Evolutionary conservation across 352 stramenopile genomes (phyloP), one percentile per base, ranked within the genome.

Genomic region (Poterioochromonas sp.): DNA sequence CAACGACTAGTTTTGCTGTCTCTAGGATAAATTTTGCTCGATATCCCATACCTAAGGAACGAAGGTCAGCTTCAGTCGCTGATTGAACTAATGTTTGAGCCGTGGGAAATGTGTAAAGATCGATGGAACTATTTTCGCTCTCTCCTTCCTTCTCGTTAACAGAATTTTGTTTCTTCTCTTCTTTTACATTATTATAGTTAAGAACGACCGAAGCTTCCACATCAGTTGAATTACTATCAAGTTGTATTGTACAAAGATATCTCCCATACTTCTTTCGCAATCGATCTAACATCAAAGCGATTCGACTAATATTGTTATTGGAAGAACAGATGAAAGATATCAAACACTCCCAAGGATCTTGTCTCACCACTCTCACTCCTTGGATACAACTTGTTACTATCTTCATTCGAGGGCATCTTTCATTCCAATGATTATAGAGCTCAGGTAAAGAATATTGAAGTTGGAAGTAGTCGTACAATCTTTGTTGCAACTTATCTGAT

Each of bases 221-320:
- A 62, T 62, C 15, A 32, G 8, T 32, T 62, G 12, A 32, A 22
- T 32, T 20, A 51, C 18, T 20, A 51, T 18, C 8, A 8, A 74
- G 15, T 74, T 29, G 22, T 26, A 74, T 1, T 54, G 39, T 58
- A 70, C 80, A 86, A 73, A 95, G 69, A 26, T 84, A 85, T 70
- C 84, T 84, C 15, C 94, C 94, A 85, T 95, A 98, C 32, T 84
- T 86, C 47, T 82, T 76, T 65, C 93, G 85, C 76, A 99, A 89
- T 39, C 89, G 88, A 63, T 90, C 84, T 26, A 98, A 82, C 88
- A 98, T 97, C 41, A 91, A 87, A 47, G 90, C 90, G 81, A 99
- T 98, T 40, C 95, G 85, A 53, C 88, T 82, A 83, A 99, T 98
- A 83, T 98, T 98, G 86, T 99, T 99, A 86, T 98, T 98, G 74